phyloP scores from a whole-genome alignment of 352 stramenopile species.

The Phytophthora tubulina region DNA sequence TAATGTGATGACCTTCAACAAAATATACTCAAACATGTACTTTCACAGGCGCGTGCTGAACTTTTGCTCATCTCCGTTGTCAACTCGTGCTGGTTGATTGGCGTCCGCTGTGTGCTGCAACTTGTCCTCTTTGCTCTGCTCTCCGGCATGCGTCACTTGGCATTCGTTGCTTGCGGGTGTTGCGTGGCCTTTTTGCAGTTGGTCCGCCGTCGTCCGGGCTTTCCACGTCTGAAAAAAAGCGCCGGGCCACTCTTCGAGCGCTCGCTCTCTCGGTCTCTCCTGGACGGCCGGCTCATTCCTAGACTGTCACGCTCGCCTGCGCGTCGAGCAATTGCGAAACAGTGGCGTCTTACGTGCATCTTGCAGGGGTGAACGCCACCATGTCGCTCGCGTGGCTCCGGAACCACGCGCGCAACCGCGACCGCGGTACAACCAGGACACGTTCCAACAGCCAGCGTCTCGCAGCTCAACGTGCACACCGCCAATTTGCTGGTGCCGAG shows the following conservation, averaged over 20 bases:
- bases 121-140: slow-evolving; percentile 29
- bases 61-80: slow-evolving; percentile 29
- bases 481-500: slow-evolving; percentile 31
- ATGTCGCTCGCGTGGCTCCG: slow-evolving; percentile 52
- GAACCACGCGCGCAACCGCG: slow-evolving; percentile 40
- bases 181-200: slow-evolving; percentile 41
- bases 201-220: slow-evolving; percentile 35
- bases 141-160: slow-evolving; percentile 6
- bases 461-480: slow-evolving; percentile 36
- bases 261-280: slow-evolving; percentile 36
- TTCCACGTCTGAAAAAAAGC: slow-evolving; percentile 34
- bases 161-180: slow-evolving; percentile 1
- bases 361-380: slow-evolving; percentile 11
- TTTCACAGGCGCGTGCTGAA: slow-evolving; percentile 25
- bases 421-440: slow-evolving; percentile 30
- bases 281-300: slow-evolving; percentile 30
- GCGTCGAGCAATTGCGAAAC: slow-evolving; percentile 18
- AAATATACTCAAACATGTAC: slow-evolving; percentile 8
- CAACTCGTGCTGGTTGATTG: slow-evolving; percentile 31
- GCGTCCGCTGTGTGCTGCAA: slow-evolving; percentile 12
- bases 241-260: slow-evolving; percentile 5
- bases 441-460: slow-evolving; percentile 39
- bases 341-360: slow-evolving; percentile 22
- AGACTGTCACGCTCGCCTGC: slow-evolving; percentile 33
- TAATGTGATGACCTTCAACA: neutral